Conservation (phyloP, 306 rosid species). For the Prunus davidiana region DNA sequence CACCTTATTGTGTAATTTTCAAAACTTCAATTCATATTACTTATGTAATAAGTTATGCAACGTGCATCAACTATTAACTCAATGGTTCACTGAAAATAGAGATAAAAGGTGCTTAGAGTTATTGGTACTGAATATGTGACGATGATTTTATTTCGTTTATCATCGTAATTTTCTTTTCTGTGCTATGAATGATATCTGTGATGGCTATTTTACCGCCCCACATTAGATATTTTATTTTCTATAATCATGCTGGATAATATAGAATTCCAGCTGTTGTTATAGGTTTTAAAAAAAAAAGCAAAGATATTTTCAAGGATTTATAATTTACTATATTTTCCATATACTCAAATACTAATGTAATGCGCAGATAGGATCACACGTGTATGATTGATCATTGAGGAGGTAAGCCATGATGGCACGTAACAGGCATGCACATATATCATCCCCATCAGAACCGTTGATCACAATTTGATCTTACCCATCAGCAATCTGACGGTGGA, state of each 20-base stretch:
- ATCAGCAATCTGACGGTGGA: conserved; percentile 1
- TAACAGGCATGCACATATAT: neutral
- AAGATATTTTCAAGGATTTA: neutral
- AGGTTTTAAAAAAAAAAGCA: neutral
- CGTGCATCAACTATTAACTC: too few species aligned
- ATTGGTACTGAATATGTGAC: too few species aligned
- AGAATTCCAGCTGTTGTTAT: neutral
- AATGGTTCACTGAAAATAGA: too few species aligned
- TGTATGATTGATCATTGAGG: neutral
- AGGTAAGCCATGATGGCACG: neutral
- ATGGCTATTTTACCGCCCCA: neutral
- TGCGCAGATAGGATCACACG: neutral
- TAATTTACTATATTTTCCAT: neutral
- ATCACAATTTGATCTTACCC: neutral
- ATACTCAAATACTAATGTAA: neutral
- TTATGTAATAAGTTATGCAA: too few species aligned
- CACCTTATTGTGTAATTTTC: too few species aligned
- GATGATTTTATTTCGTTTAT: too few species aligned
- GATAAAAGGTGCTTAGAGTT: too few species aligned
- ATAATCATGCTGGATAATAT: neutral
- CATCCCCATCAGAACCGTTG: neutral
- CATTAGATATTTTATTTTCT: too few species aligned
- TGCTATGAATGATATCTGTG: too few species aligned
- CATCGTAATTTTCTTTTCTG: too few species aligned
- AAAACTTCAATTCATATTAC: too few species aligned